Evolutionary conservation across 2,329 filamentous ascomycete genomes (phyloP).

Genomic region (Gliomastix tumulicola): DNA sequence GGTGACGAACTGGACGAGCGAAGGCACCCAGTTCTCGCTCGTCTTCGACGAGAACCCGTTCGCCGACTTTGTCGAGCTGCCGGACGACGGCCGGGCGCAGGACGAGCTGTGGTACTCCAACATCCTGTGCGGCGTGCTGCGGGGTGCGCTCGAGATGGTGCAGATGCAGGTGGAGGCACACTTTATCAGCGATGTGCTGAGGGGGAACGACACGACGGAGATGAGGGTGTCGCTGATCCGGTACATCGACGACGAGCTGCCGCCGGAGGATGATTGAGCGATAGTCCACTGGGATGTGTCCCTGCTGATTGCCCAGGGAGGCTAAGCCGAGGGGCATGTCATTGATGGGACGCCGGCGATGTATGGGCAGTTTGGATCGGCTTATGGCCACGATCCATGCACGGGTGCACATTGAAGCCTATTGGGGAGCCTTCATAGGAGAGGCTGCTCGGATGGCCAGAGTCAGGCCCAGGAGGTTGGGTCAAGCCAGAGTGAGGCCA

Average conservation of each 20-base stretch:
- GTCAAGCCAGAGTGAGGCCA: no score
- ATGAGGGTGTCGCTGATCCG: slow-evolving; percentile 89
- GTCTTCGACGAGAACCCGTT: slow-evolving; percentile 96
- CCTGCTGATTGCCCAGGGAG: no score
- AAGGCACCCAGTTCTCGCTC: slow-evolving; percentile 93
- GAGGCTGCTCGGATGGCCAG: no score
- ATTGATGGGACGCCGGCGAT: no score
- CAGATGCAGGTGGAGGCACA: slow-evolving; percentile 98
- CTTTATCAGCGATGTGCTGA: slow-evolving; percentile 88
- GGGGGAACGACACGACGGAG: slow-evolving; percentile 93
- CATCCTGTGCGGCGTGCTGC: slow-evolving; percentile 86
- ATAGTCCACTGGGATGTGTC: no score
- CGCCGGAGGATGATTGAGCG: slow-evolving; percentile 82
- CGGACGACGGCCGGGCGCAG: slow-evolving; percentile 90
- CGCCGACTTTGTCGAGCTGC: slow-evolving; percentile 94
- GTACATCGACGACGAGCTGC: slow-evolving; percentile 96
- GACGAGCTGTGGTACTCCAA: slow-evolving; percentile 99
- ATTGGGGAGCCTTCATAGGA: no score
- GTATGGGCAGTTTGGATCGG: no score
- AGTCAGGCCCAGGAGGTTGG: no score
- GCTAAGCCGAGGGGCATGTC: no score
- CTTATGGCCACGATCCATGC: no score
- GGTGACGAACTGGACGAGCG: slow-evolving; percentile 91
- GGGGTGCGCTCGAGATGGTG: slow-evolving; percentile 94
- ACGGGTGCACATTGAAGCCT: no score